phyloP scores from a whole-genome alignment of 768 basidiomycete genomes.

The Boletus reticuloceps region DNA sequence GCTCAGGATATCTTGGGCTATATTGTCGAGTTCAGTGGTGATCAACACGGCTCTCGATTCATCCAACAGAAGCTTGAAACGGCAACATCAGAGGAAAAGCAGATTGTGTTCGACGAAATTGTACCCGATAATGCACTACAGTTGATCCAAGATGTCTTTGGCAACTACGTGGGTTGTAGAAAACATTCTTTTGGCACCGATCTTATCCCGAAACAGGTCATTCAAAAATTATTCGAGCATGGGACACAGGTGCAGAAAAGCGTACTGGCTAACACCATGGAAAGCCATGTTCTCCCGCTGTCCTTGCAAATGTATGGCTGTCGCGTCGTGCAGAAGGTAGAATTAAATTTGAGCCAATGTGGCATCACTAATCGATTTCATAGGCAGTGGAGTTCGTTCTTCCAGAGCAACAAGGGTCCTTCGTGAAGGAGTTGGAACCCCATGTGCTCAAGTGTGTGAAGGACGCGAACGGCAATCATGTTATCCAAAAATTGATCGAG shows the following conservation, averaged over 20 bases:
- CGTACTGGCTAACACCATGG: conserved; percentile 67
- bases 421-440: conserved; percentile 78
- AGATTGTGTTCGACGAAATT: conserved; percentile 83
- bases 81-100: conserved; percentile 76
- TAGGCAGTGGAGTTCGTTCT: conserved; percentile 83
- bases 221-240: conserved; percentile 91
- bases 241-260: conserved; percentile 76
- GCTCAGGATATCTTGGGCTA: conserved; percentile 80
- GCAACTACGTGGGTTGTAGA: conserved; percentile 76
- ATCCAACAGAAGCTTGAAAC: conserved; percentile 85
- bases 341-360: not conserved
- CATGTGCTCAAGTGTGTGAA: conserved; percentile 84
- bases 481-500: conserved; percentile 88
- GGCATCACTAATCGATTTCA: conserved; percentile 6
- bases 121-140: conserved; percentile 70
- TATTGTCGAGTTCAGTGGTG: conserved; percentile 87
- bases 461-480: conserved; percentile 94
- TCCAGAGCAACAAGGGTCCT: conserved; percentile 70
- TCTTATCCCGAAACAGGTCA: conserved; percentile 52
- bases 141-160: conserved; percentile 90
- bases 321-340: conserved; percentile 90
- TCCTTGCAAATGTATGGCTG: conserved; percentile 96
- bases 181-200: not conserved
- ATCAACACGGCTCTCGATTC: conserved; percentile 98
- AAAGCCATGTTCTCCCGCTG: conserved; percentile 70